Evolutionary conservation across 2,329 filamentous ascomycete species (phyloP).

Genomic region (Colletotrichum sp.): DNA sequence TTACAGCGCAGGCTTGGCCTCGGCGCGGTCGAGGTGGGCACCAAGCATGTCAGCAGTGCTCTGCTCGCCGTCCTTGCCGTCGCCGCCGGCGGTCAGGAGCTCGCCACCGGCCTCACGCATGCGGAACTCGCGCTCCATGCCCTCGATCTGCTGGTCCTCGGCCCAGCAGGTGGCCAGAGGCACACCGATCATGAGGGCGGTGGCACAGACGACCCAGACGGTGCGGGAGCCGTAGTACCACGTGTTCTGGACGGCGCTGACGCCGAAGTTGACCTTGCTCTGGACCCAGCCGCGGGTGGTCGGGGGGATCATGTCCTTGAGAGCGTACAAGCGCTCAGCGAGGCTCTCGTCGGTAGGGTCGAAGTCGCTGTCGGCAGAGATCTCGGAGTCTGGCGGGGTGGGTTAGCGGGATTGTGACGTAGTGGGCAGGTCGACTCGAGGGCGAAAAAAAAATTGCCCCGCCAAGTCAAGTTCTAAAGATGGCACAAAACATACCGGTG

Average conservation of each 20-base stretch:
- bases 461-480: background rate
- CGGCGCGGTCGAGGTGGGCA: constrained; percentile 51
- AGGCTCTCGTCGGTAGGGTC: constrained; percentile 65
- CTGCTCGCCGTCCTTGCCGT: constrained; percentile 30
- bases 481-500: constrained; percentile 69
- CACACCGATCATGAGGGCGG: constrained; percentile 86
- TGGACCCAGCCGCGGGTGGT: constrained; percentile 73
- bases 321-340: constrained; percentile 72
- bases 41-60: constrained; percentile 55
- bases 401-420: constrained; percentile 8
- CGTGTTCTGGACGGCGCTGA: constrained; percentile 54
- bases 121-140: constrained; percentile 97
- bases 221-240: constrained; percentile 78
- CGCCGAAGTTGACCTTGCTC: constrained; percentile 61
- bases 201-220: constrained; percentile 90
- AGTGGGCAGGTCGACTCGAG: background rate
- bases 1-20: constrained; percentile 58
- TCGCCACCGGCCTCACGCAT: constrained; percentile 93
- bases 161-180: constrained; percentile 92
- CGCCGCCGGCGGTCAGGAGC: constrained; percentile 55
- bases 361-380: constrained; percentile 80
- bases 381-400: constrained; percentile 70
- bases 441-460: background rate
- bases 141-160: constrained; percentile 95
- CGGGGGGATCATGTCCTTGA: constrained; percentile 79